Evolutionary conservation across 2,329 filamentous ascomycete genomes (phyloP), one percentile per base, ranked within the genome.

Genomic region (Clarireedia sp.): DNA sequence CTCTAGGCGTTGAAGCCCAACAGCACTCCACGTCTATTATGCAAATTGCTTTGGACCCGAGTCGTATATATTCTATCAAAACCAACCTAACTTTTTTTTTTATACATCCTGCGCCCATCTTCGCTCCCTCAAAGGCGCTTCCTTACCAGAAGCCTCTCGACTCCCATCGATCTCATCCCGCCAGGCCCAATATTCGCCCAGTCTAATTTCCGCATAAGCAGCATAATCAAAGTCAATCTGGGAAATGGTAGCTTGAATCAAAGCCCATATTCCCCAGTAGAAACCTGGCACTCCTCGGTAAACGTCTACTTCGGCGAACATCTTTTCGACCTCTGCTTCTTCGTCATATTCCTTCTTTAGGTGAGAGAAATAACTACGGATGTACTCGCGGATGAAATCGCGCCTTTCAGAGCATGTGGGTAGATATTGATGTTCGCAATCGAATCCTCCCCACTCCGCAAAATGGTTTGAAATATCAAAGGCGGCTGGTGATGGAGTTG

Each of bases 381-480:
- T 80, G 68, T 99, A 99, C 68, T 92, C 86, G 60, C 79, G 76
- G 57, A 97, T 80, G 72, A 99, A 99, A 54, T 85, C 82, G 45
- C 82, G 80, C 26, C 94, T 86, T 64, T 92, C 83, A 19, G 83
- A 75, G 59, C 80, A 80, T 1, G 89, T 94, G 5, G 94, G 94
- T 55, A 97, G 79, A 63, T 86, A 85, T 65, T 74, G 82, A 74
- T 88, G 91, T 71, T 97, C 90, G 76, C 94, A 99, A 65, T 95
- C 90, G 67, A 96, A 96, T 56, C 94, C 94, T 58, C 87, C 91
- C 92, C 94, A 99, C 74, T 99, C 94, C 48, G 94, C 90, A 69
- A 99, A 96, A 76, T 99, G 94, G 74, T 99, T 99, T 50, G 92
- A 87, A 64, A 99, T 85, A 70, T 99, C 94, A 72, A 99, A 99